These are phyloP conservation scores for Candida argentea DNA, from an alignment of 805 yeast genomes.

Conservation along the genomic window DNA sequence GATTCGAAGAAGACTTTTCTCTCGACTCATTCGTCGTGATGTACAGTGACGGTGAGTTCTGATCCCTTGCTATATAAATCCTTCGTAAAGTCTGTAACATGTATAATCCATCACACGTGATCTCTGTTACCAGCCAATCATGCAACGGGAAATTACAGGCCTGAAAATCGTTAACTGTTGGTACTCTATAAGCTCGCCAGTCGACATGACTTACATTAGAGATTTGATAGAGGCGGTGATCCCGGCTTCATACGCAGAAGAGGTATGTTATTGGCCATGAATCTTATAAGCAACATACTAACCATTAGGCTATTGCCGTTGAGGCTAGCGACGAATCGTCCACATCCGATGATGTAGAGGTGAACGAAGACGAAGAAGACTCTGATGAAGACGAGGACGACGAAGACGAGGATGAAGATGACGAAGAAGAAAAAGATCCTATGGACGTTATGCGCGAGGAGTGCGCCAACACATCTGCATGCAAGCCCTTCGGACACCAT, in stretches of 20 bases:
- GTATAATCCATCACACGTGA: too few relatives aligned
- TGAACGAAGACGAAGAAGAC: constrained; percentile 29
- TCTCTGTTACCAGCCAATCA: too few relatives aligned
- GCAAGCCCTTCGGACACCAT: constrained; percentile 75
- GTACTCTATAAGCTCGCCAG: constrained; percentile 1
- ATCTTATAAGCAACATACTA: neutral
- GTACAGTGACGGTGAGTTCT: too few relatives aligned
- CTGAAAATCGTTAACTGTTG: too few relatives aligned
- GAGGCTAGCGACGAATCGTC: constrained; percentile 15
- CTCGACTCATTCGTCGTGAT: too few relatives aligned
- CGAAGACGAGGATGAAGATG: constrained; percentile 58
- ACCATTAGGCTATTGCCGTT: constrained; percentile 3
- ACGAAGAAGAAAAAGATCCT: constrained; percentile 50
- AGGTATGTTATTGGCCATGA: constrained; percentile 26
- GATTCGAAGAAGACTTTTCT: too few relatives aligned
- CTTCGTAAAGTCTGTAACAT: too few relatives aligned
- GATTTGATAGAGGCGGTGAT: constrained; percentile 73
- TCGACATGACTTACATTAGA: constrained; percentile 40
- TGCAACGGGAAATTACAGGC: too few relatives aligned
- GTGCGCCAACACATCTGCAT: constrained; percentile 57
- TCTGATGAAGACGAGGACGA: constrained; percentile 49
- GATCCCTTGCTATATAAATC: too few relatives aligned
- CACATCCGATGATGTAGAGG: constrained; percentile 19
- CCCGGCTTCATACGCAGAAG: constrained; percentile 84
- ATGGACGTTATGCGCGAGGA: constrained; percentile 35